Evolutionary conservation across 139 green algal genomes (phyloP).

Genomic region (Penium margaritaceum): DNA sequence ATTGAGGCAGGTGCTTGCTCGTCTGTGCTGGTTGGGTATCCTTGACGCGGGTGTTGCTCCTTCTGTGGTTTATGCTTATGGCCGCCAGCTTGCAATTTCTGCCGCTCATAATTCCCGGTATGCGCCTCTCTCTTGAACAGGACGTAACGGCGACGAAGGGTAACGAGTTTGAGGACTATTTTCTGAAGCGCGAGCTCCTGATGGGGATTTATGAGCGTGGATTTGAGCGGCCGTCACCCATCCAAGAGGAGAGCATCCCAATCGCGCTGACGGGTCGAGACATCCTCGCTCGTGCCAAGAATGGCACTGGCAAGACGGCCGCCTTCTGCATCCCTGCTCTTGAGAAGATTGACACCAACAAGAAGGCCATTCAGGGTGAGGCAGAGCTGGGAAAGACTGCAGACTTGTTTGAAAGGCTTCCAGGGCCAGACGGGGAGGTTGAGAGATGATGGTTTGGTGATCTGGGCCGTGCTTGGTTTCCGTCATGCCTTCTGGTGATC

Average conservation of each 20-base stretch:
- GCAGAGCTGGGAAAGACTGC: no score
- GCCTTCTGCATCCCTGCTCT: conserved; percentile 96
- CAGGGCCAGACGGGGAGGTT: no score
- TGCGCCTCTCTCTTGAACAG: conserved; percentile 57
- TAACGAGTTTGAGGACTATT: conserved; percentile 98
- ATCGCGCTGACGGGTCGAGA: conserved; percentile 93
- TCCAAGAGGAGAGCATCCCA: conserved; percentile 91
- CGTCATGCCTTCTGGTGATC: no score
- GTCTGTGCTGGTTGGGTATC: conserved; percentile 6
- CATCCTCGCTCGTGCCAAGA: conserved; percentile 97
- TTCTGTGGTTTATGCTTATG: conserved; percentile 20
- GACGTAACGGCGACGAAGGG: conserved; percentile 96
- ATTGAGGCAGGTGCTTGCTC: conserved; percentile 4
- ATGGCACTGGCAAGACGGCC: conserved; percentile 97
- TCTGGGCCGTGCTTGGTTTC: no score
- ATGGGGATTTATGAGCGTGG: conserved; percentile 99
- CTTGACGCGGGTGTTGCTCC: not conserved
- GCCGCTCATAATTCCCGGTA: not conserved
- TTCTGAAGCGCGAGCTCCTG: conserved; percentile 91
- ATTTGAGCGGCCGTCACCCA: conserved; percentile 72
- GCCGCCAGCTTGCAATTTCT: not conserved
- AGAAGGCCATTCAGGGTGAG: conserved; percentile 84
- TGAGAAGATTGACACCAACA: conserved; percentile 80
- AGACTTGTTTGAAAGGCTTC: no score
- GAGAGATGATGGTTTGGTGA: no score